A percentile compares a stretch with the other conserved stretches of the same genome.
phyloP scores from a whole-genome alignment of 1,284 basidiomycete genomes.

The Malassezia globosa region DNA sequence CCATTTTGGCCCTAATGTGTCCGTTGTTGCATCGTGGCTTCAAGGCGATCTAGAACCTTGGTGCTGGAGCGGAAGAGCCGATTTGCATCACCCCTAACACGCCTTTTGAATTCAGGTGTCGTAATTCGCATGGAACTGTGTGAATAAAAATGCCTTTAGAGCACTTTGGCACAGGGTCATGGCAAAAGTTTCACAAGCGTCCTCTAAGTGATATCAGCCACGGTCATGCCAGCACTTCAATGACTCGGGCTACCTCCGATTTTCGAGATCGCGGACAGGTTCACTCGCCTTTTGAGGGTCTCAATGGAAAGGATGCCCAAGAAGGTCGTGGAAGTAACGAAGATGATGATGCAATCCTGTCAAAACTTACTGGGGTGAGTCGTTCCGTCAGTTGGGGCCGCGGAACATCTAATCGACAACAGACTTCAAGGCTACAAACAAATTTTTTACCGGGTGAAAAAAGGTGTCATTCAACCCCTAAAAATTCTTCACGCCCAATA shows the following conservation, averaged over 20 bases:
- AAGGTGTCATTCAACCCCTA: too few species aligned
- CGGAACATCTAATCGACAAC: not conserved
- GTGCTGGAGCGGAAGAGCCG: too few species aligned
- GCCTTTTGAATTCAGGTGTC: too few species aligned
- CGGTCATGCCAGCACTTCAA: not conserved
- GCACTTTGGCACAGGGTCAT: not conserved
- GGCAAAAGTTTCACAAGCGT: not conserved
- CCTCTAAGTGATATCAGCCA: slow-evolving; percentile 2
- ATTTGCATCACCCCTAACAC: too few species aligned
- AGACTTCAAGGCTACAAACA: too few species aligned
- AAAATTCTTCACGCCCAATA: too few species aligned
- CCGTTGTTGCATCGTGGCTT: too few species aligned
- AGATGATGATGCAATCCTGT: slow-evolving; percentile 9
- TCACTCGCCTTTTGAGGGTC: too few species aligned
- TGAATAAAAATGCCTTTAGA: slow-evolving; percentile 6
- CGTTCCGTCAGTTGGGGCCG: slow-evolving; percentile 18
- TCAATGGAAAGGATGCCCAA: not conserved
- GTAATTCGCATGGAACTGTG: too few species aligned
- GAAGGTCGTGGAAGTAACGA: not conserved
- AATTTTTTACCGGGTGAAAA: too few species aligned
- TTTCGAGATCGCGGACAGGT: not conserved
- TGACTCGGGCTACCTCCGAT: not conserved
- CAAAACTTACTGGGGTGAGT: slow-evolving; percentile 15
- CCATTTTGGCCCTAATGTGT: too few species aligned
- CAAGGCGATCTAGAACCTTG: too few species aligned